A percentile compares a stretch with the other conserved stretches of the same genome.
Conservation (phyloP, 2,329 filamentous ascomycete species). For the Dothiorella sarmentorum region DNA sequence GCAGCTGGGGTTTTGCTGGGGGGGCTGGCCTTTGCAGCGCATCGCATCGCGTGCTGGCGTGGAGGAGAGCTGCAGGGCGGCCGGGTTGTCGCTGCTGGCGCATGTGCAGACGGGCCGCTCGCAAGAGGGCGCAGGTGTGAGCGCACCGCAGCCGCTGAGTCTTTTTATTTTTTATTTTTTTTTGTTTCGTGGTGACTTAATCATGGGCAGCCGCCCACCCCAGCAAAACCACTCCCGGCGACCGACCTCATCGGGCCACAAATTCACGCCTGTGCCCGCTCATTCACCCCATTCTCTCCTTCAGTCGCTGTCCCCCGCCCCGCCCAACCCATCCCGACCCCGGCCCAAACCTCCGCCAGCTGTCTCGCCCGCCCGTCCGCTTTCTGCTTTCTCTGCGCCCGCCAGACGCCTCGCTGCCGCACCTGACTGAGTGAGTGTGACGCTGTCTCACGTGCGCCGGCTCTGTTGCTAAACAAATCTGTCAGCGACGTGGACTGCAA, state of each 20-base stretch:
- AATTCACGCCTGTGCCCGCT: conserved; percentile 11
- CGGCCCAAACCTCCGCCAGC: neutral
- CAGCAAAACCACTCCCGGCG: too few species aligned
- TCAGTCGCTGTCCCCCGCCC: neutral
- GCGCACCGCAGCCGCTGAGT: conserved; percentile 6
- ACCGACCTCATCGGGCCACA: conserved; percentile 4
- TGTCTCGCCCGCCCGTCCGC: conserved; percentile 15
- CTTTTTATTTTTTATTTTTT: too few species aligned
- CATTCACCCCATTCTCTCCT: neutral
- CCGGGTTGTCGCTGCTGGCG: conserved; percentile 10
- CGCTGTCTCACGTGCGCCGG: conserved; percentile 16
- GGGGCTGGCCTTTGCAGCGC: conserved; percentile 9
- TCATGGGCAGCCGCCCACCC: conserved; percentile 3
- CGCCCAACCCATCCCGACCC: neutral
- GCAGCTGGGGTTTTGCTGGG: neutral
- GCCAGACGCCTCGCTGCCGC: conserved; percentile 10
- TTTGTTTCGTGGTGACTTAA: too few species aligned
- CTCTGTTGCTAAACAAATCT: conserved; percentile 18
- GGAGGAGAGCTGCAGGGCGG: conserved; percentile 9
- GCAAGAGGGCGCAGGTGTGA: neutral
- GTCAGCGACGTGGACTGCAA: conserved; percentile 33
- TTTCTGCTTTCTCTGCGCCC: conserved; percentile 1
- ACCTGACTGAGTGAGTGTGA: conserved; percentile 17
- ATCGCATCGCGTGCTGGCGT: neutral
- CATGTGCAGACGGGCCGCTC: conserved; percentile 5